phyloP scores from a whole-genome alignment of 345 rosid species.

The Linum trigynum region DNA sequence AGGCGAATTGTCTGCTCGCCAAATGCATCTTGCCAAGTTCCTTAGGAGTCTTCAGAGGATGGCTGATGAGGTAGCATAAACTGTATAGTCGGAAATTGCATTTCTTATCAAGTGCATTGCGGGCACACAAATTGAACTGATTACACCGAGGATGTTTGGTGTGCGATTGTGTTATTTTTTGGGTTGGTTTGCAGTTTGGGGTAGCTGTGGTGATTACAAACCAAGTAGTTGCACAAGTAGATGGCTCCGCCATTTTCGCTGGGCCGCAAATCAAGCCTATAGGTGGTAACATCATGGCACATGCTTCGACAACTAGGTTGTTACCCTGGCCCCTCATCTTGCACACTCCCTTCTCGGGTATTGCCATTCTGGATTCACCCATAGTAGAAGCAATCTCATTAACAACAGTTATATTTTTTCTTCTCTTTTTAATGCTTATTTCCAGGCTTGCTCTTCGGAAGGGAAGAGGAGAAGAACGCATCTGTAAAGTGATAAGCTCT shows the following conservation, averaged over 20 bases:
- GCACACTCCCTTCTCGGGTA: not conserved
- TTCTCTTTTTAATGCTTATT: not conserved
- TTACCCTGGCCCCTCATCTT: not conserved
- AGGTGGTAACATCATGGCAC: slow-evolving; percentile 97
- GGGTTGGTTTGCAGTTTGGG: slow-evolving; percentile 48
- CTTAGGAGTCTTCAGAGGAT: slow-evolving; percentile 89
- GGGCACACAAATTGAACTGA: no score
- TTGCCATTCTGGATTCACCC: not conserved
- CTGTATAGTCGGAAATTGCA: no score
- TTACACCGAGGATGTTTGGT: no score
- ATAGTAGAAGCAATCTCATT: not conserved
- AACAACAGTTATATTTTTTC: not conserved
- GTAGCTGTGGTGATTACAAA: slow-evolving; percentile 91
- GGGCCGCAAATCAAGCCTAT: slow-evolving; percentile 97
- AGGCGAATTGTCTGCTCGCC: slow-evolving; percentile 92
- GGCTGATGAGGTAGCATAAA: slow-evolving; percentile 71
- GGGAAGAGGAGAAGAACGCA: slow-evolving; percentile 94
- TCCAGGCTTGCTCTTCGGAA: slow-evolving; percentile 74
- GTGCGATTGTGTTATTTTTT: not conserved
- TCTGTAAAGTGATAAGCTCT: slow-evolving; percentile 95
- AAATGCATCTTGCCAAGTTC: slow-evolving; percentile 98
- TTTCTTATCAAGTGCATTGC: no score
- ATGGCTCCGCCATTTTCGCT: slow-evolving; percentile 86
- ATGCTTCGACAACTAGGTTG: slow-evolving; percentile 97
- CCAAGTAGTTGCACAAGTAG: slow-evolving; percentile 99